Evolutionary conservation across 169 alveolate genomes (phyloP).

Genomic region (Cyclospora cayetanensis): DNA sequence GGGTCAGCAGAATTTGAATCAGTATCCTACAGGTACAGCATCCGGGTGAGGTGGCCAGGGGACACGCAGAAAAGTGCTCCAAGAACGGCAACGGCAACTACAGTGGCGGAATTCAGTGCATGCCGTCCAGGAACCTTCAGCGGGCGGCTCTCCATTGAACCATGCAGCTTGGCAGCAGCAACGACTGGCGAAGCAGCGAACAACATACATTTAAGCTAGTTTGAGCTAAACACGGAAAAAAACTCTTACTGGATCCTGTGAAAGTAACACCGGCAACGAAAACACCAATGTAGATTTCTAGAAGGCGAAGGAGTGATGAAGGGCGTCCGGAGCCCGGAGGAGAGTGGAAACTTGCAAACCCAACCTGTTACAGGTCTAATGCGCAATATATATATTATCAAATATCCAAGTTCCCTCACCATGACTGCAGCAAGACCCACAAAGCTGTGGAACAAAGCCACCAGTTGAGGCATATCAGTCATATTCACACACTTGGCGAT

Average conservation of each 20-base stretch:
- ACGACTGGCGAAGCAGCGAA: slow-evolving; percentile 76
- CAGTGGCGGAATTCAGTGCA: slow-evolving; percentile 68
- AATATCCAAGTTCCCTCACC: slow-evolving; percentile 82
- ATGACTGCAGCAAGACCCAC: slow-evolving; percentile 96
- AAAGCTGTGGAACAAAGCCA: slow-evolving; percentile 95
- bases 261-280: slow-evolving; percentile 93
- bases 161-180: slow-evolving; percentile 94
- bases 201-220: neutral
- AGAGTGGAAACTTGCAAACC: slow-evolving; percentile 71
- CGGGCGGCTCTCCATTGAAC: slow-evolving; percentile 83
- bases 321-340: slow-evolving; percentile 50
- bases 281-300: slow-evolving; percentile 83
- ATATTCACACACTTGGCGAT: slow-evolving; percentile 65
- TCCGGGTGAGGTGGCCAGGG: slow-evolving; percentile 36
- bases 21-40: slow-evolving; percentile 63
- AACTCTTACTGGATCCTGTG: slow-evolving; percentile 87
- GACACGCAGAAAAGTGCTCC: slow-evolving; percentile 64
- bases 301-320: slow-evolving; percentile 5
- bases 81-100: slow-evolving; percentile 57
- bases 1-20: neutral
- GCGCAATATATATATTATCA: no score
- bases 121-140: slow-evolving; percentile 84
- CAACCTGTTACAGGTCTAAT: slow-evolving; percentile 63
- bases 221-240: neutral
- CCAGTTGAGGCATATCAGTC: slow-evolving; percentile 89